Evolutionary conservation across 257 asterid species (phyloP), one percentile per base, ranked within the genome.

Genomic region (Solanum rostratum): DNA sequence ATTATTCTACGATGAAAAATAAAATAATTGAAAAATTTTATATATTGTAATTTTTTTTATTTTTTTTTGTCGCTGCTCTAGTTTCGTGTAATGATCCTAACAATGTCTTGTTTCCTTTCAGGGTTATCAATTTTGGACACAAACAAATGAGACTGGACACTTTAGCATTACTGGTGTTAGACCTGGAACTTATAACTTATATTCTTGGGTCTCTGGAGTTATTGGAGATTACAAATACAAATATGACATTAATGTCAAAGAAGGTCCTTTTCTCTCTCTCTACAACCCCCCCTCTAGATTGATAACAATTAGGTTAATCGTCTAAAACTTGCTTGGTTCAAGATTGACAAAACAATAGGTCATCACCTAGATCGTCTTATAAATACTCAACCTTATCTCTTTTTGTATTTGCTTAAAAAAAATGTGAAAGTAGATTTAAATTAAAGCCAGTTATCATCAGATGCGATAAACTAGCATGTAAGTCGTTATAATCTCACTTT

Each of bases 71-170:
- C 2, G 18, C 14, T 2, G 5, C 70, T 63, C 41, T 63, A 5
- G 20, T 5, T 63, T 27, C 11, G 57, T 20, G 7, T 52, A 9
- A 16, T 53, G n/a, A 53, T 53, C 22, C 46, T 33, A 33, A 33
- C 6, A 7, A 33, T 5, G 37, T 4, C 1, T 33, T 13, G 10
- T 50, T 63, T 10, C 7, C 14, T 79, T 24, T 33, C 46, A 85
- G 87, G 70, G 87, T 33, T 85, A 85, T 79, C 87, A 85, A 37
- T 85, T 85, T 22, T 85, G 87, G 87, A 85, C 18, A 10, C 46
- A 49, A 85, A 65, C 84, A 27, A 71, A 85, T 41, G 80, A 49
- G 24, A 66, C 57, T n/a, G 87, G 87, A 55, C 55, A 85, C 14
- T 85, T 85, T 59, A 41, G 7, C 9, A 85, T 85, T 13, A 33